Evolutionary conservation across 179 eudicot species (phyloP).

Genomic region (Beta lomatogona): DNA sequence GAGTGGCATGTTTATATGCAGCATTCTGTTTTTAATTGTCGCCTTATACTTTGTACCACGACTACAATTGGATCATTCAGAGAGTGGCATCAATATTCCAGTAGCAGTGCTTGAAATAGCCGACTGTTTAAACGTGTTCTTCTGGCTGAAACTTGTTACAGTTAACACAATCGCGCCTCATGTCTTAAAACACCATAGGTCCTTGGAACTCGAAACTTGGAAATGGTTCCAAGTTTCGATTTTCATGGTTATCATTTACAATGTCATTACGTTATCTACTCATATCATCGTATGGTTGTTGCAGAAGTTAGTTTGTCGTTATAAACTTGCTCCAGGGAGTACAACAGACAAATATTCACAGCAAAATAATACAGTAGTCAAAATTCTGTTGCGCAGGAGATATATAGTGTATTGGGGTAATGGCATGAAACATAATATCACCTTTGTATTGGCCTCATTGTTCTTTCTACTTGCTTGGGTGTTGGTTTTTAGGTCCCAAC

Average conservation of each 20-base stretch:
- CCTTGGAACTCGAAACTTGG: neutral
- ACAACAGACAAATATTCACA: too few relatives aligned
- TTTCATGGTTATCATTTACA: neutral
- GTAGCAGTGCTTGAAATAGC: slow-evolving; percentile 7
- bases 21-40: neutral
- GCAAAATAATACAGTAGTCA: too few relatives aligned
- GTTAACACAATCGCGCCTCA: too few relatives aligned
- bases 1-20: neutral
- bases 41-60: neutral
- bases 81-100: neutral
- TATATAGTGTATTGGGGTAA: slow-evolving; percentile 11
- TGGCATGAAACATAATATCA: slow-evolving; percentile 5
- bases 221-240: neutral
- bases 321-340: too few relatives aligned
- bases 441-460: neutral
- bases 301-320: neutral
- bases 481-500: neutral
- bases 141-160: neutral
- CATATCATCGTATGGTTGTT: neutral
- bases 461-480: slow-evolving; percentile 20
- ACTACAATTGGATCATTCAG: neutral
- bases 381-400: neutral
- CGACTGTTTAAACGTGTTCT: neutral
- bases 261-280: neutral
- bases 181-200: neutral